Conservation (phyloP, 2,329 filamentous ascomycete genomes). For the Fusarium sp. region DNA sequence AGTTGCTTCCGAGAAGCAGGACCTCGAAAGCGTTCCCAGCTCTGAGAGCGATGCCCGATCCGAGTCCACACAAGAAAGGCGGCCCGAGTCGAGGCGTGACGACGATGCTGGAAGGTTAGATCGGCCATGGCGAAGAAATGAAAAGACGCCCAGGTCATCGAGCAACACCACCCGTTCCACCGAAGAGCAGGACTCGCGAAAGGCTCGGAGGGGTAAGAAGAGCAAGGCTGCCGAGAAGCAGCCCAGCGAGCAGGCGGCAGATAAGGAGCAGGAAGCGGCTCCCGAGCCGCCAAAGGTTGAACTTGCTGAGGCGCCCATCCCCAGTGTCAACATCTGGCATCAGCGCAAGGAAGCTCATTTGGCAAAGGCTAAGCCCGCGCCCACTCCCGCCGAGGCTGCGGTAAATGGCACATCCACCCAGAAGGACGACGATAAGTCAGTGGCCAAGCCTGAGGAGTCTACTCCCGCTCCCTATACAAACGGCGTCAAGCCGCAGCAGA, state of each 20-base stretch:
- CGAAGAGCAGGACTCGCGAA: constrained; percentile 66
- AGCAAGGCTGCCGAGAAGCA: constrained; percentile 56
- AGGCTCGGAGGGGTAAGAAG: constrained; percentile 72
- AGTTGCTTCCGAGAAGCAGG: constrained; percentile 48
- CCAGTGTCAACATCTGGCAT: constrained; percentile 89
- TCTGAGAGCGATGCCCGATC: constrained; percentile 53
- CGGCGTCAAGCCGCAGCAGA: constrained; percentile 57
- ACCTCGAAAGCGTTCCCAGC: constrained; percentile 49
- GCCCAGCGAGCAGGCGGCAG: constrained; percentile 63
- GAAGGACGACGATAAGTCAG: constrained; percentile 59
- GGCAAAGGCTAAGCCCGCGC: constrained; percentile 60
- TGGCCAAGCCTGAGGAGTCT: constrained; percentile 42
- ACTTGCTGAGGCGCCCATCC: constrained; percentile 84
- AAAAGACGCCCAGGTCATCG: constrained; percentile 66
- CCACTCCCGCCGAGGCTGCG: constrained; percentile 53
- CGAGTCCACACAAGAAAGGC: constrained; percentile 49
- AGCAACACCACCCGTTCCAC: constrained; percentile 74
- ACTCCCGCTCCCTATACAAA: constrained; percentile 45
- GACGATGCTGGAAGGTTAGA: constrained; percentile 55
- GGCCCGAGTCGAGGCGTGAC: constrained; percentile 50
- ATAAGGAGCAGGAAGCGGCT: constrained; percentile 63
- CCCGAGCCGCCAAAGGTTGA: constrained; percentile 68
- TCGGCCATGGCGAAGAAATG: constrained; percentile 55
- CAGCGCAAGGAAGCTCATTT: constrained; percentile 77
- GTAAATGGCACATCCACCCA: constrained; percentile 44